Percentiles rank a stretch among this genome's conserved stretches.
Evolutionary conservation across 116 monocot species (phyloP).

Genomic region (Posidonia oceanica): DNA sequence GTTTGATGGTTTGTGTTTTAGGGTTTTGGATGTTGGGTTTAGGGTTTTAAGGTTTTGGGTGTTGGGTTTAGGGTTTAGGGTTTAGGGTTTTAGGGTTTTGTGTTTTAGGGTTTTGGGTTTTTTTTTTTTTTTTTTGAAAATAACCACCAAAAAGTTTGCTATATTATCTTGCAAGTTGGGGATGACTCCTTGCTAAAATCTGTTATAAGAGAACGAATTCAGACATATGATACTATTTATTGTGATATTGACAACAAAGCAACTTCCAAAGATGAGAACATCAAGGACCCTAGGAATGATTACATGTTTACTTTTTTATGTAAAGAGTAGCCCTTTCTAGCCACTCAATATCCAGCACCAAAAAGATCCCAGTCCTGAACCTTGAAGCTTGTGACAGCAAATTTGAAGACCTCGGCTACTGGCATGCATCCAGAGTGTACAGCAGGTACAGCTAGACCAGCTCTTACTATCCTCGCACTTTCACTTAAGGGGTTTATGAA

Average conservation of each 20-base stretch:
- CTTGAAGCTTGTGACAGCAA: conserved; percentile 52
- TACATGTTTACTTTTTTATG: background rate
- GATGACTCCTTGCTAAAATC: too few relatives aligned
- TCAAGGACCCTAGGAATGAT: background rate
- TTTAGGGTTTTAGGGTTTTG: too few relatives aligned
- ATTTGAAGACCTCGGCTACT: conserved; percentile 48
- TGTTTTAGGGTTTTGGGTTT: too few relatives aligned
- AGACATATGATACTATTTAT: too few relatives aligned
- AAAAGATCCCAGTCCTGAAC: conserved; percentile 68
- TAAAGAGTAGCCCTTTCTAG: conserved; percentile 8
- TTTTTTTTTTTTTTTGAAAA: too few relatives aligned
- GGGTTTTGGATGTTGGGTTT: too few relatives aligned
- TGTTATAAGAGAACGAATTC: too few relatives aligned
- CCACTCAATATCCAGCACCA: conserved; percentile 20
- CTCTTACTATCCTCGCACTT: conserved; percentile 47
- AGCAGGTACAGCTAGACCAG: conserved; percentile 49
- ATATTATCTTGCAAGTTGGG: too few relatives aligned
- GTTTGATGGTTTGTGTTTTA: too few relatives aligned
- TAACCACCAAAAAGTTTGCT: too few relatives aligned
- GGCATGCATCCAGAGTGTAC: conserved; percentile 47
- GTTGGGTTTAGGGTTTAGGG: too few relatives aligned
- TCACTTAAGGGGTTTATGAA: conserved; percentile 77
- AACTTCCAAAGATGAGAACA: background rate
- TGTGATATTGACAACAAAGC: background rate
- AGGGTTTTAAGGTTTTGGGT: too few relatives aligned